phyloP scores from a whole-genome alignment of 352 stramenopile genomes.

The Pythium brassicae region DNA sequence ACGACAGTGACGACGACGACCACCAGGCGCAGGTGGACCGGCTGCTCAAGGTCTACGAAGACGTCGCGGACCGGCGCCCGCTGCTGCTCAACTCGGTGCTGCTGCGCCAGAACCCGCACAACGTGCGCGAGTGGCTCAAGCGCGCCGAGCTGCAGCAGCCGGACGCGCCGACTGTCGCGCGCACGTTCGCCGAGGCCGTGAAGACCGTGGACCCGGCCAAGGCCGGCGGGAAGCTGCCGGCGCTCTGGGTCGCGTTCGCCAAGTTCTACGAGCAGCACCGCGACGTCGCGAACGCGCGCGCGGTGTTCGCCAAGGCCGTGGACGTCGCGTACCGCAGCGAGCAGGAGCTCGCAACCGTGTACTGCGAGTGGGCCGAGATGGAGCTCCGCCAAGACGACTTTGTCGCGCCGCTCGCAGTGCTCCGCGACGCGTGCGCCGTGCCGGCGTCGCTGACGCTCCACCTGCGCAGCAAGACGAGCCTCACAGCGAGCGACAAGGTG shows the following conservation, averaged over 20 bases:
- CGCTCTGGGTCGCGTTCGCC: constrained; percentile 94
- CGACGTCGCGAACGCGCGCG: constrained; percentile 89
- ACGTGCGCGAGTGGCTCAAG: constrained; percentile 97
- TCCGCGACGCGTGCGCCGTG: constrained; percentile 75
- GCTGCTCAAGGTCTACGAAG: constrained; percentile 82
- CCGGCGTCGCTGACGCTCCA: constrained; percentile 43
- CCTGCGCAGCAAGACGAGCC: constrained; percentile 44
- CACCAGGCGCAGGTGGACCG: constrained; percentile 73
- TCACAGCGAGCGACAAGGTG: constrained; percentile 76
- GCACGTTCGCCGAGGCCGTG: constrained; percentile 88
- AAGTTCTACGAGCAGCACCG: constrained; percentile 94
- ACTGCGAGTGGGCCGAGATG: constrained; percentile 95
- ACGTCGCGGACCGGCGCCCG: constrained; percentile 94
- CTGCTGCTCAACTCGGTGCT: constrained; percentile 95
- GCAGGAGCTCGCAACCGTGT: constrained; percentile 94
- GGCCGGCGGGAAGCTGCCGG: constrained; percentile 82
- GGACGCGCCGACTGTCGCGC: constrained; percentile 63
- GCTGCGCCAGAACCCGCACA: constrained; percentile 98
- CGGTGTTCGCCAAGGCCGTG: constrained; percentile 90
- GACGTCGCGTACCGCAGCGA: constrained; percentile 72
- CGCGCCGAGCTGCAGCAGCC: constrained; percentile 83
- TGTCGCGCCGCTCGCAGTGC: constrained; percentile 89
- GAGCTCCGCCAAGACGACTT: constrained; percentile 95
- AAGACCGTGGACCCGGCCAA: constrained; percentile 89
- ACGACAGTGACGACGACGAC: constrained; percentile 58